Conservation (phyloP, 2,329 filamentous ascomycete species). For the Epichloe uncinata region DNA sequence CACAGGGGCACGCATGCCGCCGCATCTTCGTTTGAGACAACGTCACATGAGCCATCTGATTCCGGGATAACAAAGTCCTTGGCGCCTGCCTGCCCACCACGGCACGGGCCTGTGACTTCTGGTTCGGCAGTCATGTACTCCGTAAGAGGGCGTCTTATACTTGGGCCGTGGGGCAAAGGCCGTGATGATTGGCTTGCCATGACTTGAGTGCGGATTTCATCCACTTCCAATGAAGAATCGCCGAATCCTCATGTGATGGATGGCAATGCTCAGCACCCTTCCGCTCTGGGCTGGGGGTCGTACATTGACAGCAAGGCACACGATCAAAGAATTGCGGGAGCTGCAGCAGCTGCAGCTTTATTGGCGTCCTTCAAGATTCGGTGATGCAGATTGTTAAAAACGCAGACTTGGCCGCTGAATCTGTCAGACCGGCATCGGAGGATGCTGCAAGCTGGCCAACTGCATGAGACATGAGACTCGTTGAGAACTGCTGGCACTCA, state of each 20-base stretch:
- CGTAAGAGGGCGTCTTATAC: slow-evolving; percentile 37
- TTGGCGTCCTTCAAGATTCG: slow-evolving; percentile 32
- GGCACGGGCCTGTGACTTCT: slow-evolving; percentile 41
- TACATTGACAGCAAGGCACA: slow-evolving; percentile 52
- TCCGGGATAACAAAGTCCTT: slow-evolving; percentile 50
- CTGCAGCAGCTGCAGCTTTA: slow-evolving; percentile 20
- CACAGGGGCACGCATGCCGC: slow-evolving; percentile 45
- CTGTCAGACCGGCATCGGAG: slow-evolving; percentile 32
- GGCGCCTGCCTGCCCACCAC: slow-evolving; percentile 23
- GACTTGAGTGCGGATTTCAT: slow-evolving; percentile 26
- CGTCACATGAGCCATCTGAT: slow-evolving; percentile 54
- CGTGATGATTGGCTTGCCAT: slow-evolving; percentile 32
- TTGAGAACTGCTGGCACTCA: slow-evolving; percentile 27
- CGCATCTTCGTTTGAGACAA: slow-evolving; percentile 41
- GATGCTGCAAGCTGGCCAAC: slow-evolving; percentile 17
- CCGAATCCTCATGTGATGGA: slow-evolving; percentile 56
- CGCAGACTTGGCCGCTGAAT: slow-evolving; percentile 40
- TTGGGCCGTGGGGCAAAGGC: slow-evolving; percentile 28
- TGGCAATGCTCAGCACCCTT: slow-evolving; percentile 45
- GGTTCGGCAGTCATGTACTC: slow-evolving; percentile 53
- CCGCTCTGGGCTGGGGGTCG: slow-evolving; percentile 37
- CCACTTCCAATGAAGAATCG: slow-evolving; percentile 56
- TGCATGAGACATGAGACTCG: slow-evolving; percentile 22
- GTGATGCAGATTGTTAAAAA: slow-evolving; percentile 46
- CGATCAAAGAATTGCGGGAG: slow-evolving; percentile 32